Evolutionary conservation across 2,329 filamentous ascomycete genomes (phyloP), one percentile per base, ranked within the genome.

Genomic region (Aspergillus sp.): DNA sequence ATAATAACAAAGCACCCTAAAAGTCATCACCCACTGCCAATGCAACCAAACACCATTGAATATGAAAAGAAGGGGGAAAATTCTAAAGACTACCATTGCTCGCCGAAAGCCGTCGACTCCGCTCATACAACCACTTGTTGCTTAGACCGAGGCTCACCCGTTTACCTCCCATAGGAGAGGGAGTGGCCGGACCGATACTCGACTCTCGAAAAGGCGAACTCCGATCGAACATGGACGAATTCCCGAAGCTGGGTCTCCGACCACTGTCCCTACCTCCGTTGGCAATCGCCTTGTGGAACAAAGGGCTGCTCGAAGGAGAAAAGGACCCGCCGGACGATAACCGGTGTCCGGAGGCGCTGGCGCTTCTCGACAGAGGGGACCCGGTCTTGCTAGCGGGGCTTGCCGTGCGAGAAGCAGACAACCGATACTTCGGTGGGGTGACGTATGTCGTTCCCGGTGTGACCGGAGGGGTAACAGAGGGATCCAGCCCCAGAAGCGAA

Each of bases 101-200:
- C 11, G 71, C 63, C 32, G 71, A 74, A 20, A 72, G 58, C 23
- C 68, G 64, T 41, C 70, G 64, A 47, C 88, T 88, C 73, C 86
- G 89, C 72, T 97, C 91, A 67, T 96, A 97, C 55, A 97, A 73
- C 93, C 93, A 97, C 75, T 94, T 96, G 76, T 86, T 96, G 72
- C 93, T 97, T 66, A 97, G 67, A 0, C 86, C 85, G 48, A 95
- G 84, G 59, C 84, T 91, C 40, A 87, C 86, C 52, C 85, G 82
- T 75, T 88, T 91, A 34, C 81, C 69, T 47, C 63, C 80, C 5
- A 78, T 74, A 1, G 89, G 88, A 58, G 86, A 92, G 1, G 89
- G 88, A 16, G 87, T 87, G 13, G 81, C 79, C 1, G 87, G 84
- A 1, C 74, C 75, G n/a, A 65, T 53, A 25, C 83, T 83, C 13